Base-by-base conservation (phyloP, 768 basidiomycete genomes). In the Leccinum ochraceum region DNA sequence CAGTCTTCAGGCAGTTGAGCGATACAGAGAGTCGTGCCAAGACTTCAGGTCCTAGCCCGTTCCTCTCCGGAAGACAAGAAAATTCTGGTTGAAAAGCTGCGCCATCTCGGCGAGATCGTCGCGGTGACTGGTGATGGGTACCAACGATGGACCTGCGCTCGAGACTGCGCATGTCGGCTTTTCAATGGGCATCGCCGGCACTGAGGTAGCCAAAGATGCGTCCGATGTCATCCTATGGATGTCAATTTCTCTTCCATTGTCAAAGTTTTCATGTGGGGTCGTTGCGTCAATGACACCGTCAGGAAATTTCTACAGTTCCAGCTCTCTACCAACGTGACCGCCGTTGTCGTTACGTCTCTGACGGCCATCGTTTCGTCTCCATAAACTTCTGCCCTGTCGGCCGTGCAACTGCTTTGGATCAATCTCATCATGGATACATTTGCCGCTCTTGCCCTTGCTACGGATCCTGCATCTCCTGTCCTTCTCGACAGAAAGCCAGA, bases 361-460 rank as follows among this genome's bases (percentile, higher is more conserved):
- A 86, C 95, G 37, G 92, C 95, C 39, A 86, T 98, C 57, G 85
- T 91, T 1, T 95, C 94, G 17, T 30, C 30, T 71, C 26, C 26
- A 56, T 95, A 98, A 71, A 67, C 78, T 10, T 94, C 95, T 1
- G 95, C 94, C n/a, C 79, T 99, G 32, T 89, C 92, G 24, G 96
- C 97, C 36, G 97, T 99, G 1, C 97, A 99, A 72, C 78, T 99
- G 6, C 85, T 99, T 22, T 99, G 97, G 95, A 94, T 98, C 76
- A 98, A 98, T 80, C 89, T 98, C 63, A 95, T 95, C 74, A 96
- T 96, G 95, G 95, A 97, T 71, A 96, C 94, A 2, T 98, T 99
- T 71, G 97, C 97, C 58, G 97, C 97, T 26, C 86, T 98, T 54
- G 97, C 97, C 14, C 85, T 99, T 54, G 96, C 97, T 17, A 98